These are phyloP conservation scores for Cornus suecica DNA, from an alignment of 148 eudicot species.

Conservation along the genomic window DNA sequence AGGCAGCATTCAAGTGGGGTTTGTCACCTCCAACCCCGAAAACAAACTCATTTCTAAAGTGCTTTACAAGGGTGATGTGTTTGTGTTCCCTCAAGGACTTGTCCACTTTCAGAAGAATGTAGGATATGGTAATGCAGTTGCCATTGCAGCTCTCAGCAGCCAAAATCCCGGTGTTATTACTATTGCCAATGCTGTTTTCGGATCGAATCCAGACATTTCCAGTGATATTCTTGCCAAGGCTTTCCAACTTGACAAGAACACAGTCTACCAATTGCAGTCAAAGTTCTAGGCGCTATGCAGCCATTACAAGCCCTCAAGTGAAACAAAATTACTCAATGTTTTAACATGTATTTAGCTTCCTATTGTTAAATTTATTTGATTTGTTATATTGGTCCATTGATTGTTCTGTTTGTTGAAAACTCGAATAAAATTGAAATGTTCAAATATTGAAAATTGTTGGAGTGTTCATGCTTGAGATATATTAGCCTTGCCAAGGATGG, in stretches of 20 bases:
- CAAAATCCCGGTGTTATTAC: conserved; percentile 20
- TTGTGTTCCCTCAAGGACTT: conserved; percentile 13
- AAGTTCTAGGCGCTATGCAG: neutral
- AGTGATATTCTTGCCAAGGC: conserved; percentile 21
- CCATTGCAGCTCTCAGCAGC: conserved; percentile 19
- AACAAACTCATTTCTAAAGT: conserved; percentile 11
- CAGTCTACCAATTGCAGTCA: neutral
- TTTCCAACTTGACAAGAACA: conserved; percentile 5
- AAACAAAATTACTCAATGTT: too few species aligned
- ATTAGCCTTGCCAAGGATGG: too few species aligned
- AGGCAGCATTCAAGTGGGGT: conserved; percentile 18
- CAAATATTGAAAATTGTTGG: too few species aligned
- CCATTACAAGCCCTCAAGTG: neutral
- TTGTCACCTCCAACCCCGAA: conserved; percentile 24
- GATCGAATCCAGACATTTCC: conserved; percentile 14
- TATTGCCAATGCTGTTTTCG: conserved; percentile 16
- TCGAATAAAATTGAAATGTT: too few species aligned
- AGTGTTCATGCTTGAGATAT: too few species aligned
- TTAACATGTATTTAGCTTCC: too few species aligned
- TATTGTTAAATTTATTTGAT: too few species aligned
- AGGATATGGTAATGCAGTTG: conserved; percentile 12
- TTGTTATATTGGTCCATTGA: too few species aligned
- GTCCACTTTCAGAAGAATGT: conserved; percentile 17
- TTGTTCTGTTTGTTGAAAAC: too few species aligned
- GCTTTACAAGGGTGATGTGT: conserved; percentile 16